Base-by-base conservation (phyloP, 1,284 basidiomycete species). In the Polyporus tsugae region DNA sequence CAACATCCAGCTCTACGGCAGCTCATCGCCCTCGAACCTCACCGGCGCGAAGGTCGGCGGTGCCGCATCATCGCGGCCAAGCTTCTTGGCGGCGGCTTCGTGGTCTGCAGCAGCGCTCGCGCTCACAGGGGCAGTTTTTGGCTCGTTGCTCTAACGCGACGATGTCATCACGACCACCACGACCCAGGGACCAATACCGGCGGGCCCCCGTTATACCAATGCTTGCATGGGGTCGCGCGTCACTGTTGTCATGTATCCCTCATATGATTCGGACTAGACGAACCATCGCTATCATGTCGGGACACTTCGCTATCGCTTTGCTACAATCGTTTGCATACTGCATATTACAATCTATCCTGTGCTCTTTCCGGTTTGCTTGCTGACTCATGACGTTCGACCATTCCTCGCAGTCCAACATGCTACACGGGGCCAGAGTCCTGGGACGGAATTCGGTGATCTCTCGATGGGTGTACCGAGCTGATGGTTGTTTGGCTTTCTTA, bases 1-100 rank as follows among this genome's bases (percentile, higher is more conserved):
- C 70, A 90, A 92, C 76, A 82, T 93, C 68, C 80, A 78, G 66
- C 72, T 79, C 25, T 79, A 72, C 68, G 78, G 77, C 42, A 75
- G 75, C 46, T 76, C 77, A 1, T 62, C 72, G 13, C 63, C 77
- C 0, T 78, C 78, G 53, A 78, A 77, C 69, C 73, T 78, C 65
- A 76, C 75, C 19, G 74, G 75, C 4, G 36, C 70, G 41, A 49
- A 66, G 29, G 72, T 73, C 63, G 74, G 72, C 64, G 74, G 59
- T 10, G 75, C 74, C 15, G 15, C 64, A 42, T 55, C 46, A 17
- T 38, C 38, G 6, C 35, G 38, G 22, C 46, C 41, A 17, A 29
- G 22, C 39, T 44, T 53, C 41, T 42, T 62, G 58, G 41, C 66
- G 7, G 63, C 68, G 9, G 52, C 55, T 15, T 33, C 44, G 36